Base-by-base conservation (phyloP, 176 grass and related monocot genomes). In the Pontederia paniculata region DNA sequence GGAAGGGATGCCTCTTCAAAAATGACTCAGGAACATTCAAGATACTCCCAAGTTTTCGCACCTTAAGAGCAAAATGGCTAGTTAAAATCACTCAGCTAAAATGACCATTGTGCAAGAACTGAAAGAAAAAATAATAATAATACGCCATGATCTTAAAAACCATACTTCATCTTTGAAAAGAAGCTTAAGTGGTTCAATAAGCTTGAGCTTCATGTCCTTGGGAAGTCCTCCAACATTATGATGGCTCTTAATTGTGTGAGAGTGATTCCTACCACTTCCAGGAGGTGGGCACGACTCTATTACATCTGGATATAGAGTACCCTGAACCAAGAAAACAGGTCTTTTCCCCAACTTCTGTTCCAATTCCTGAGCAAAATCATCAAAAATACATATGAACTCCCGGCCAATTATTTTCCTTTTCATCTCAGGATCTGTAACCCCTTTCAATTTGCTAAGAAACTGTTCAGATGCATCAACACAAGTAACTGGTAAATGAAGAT, bases 221-320 rank as follows among this genome's bases (percentile, higher is more conserved):
- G 89, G 89, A 63, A 95, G 84, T n/a, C 89, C 89, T 23, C 89
- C 89, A 15, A 95, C 84, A 77, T 95, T 95, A 66, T 88, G 89
- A 76, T 95, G 89, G 44, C 84, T 88, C 78, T 88, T 88, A 65
- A 95, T 95, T 19, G 84, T 88, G 68, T 95, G 89, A n/a, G 84
- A 95, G 61, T 94, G 83, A 42, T 74, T 84, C 64, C 68, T 81
- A 55, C 77, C 83, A 60, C 88, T 95, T 8, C 84, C 84, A 68
- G 84, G 84, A 60, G 84, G 89, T 20, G 89, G 81, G 56, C 89
- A 88, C 48, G 89, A 95, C 71, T 95, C 89, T 17, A 95, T 95
- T 28, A 95, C 89, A 66, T 95, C 89, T 44, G 89, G 89, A 66
- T 88, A 95, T 21, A 95, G 55, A 63, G 89, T 95, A 21, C 89